Base-by-base conservation (phyloP, 768 basidiomycete genomes). In the Phlegmacium glaucopus region DNA sequence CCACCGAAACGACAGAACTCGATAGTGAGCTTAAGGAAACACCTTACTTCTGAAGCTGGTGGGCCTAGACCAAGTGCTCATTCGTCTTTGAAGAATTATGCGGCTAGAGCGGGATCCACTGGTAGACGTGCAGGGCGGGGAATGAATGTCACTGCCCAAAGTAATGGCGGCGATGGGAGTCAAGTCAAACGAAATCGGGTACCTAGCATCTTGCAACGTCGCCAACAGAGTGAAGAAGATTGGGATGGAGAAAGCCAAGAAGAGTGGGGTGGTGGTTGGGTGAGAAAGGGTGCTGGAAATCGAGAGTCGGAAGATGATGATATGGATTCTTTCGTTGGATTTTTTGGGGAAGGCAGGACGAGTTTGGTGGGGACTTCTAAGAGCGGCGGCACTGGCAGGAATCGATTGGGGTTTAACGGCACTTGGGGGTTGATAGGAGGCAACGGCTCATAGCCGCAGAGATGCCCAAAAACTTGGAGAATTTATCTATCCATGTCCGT, bases 1-100 rank as follows among this genome's bases (percentile, higher is more conserved):
- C 84, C 80, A 7, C 75, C 87, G 15, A 85, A 81, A 60, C 72
- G 87, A 22, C 87, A 90, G 58, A 76, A 82, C 49, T 87, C 86
- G 13, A 88, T 89, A 52, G 78, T 72, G 55, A 87, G 85, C 60
- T 66, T 90, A 47, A 72, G 85, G 47, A 82, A 72, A 50, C 86
- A 87, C 55, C 69, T 89, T 15, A 53, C 50, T 9, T 25, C 34
- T 6, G 50, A 53, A 2, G 29, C 26, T 12, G 42, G 39, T 17
- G 52, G 34, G 28, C 39, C 36, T 16, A 18, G 22, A 22, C 22
- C 5, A 5, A 22, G 22, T 22, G 2, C 22, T 5, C 22, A 22
- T 22, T 2, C 22, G 22, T 22, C 22, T 22, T 22, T 22, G n/a
- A n/a, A n/a, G n/a, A n/a, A n/a, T 22, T 22, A 22, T 22, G 22